Percentiles rank a stretch among this genome's conserved stretches.
Evolutionary conservation across 2,329 filamentous ascomycete species (phyloP).

Genomic region (Fusarium sp.): DNA sequence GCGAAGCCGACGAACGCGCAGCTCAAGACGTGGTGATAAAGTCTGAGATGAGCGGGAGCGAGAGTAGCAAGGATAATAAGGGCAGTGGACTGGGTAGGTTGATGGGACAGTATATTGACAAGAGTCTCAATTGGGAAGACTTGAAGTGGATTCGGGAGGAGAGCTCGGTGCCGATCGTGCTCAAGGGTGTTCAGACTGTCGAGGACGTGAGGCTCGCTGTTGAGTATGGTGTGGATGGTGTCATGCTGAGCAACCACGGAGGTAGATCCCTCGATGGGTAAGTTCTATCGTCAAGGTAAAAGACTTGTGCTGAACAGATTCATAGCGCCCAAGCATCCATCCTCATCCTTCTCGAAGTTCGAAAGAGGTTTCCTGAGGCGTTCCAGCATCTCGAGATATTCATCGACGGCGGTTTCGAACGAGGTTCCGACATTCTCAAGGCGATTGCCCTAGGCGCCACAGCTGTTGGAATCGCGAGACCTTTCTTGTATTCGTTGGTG

Average conservation of each 20-base stretch:
- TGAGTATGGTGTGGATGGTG: conserved; percentile 63
- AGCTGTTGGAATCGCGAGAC: conserved; percentile 65
- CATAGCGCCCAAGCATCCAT: conserved; percentile 57
- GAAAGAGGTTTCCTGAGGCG: conserved; percentile 60
- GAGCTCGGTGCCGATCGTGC: conserved; percentile 61
- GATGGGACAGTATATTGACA: conserved; percentile 65
- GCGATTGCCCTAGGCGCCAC: conserved; percentile 65
- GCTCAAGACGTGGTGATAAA: conserved; percentile 56
- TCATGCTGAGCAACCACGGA: conserved; percentile 69
- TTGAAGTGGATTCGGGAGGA: conserved; percentile 63
- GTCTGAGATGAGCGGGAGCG: conserved; percentile 54
- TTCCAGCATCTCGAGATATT: conserved; percentile 64
- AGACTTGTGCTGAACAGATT: background rate
- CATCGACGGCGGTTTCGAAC: conserved; percentile 65
- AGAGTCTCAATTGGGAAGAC: conserved; percentile 64
- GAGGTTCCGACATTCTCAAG: conserved; percentile 67
- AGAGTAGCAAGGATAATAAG: conserved; percentile 62
- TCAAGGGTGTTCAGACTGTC: conserved; percentile 69
- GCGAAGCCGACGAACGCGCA: conserved; percentile 68
- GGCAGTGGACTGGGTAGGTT: conserved; percentile 64
- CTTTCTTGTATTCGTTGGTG: conserved; percentile 63
- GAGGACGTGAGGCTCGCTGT: conserved; percentile 65
- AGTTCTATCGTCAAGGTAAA: fast-evolving
- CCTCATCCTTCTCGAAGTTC: conserved; percentile 64
- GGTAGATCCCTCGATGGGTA: conserved; percentile 66